Percentiles rank a stretch among this genome's conserved stretches.
These are phyloP conservation scores for Hylodesmum podocarpum DNA, from an alignment of 306 rosid species.

Conservation along the genomic window DNA sequence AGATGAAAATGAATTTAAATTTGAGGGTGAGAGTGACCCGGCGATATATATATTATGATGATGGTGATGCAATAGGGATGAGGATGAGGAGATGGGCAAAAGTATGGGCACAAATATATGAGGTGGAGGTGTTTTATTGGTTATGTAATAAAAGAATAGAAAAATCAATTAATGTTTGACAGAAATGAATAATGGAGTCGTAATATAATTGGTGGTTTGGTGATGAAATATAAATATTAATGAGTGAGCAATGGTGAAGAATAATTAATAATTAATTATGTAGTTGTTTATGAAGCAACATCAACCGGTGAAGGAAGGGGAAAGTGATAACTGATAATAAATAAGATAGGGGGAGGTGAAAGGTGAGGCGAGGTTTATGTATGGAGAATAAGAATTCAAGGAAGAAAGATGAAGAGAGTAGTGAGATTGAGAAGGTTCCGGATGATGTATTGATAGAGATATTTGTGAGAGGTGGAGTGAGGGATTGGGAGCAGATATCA, in stretches of 20 bases:
- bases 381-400: conserved; percentile 11
- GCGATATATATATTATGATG: background rate
- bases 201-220: conserved; percentile 15
- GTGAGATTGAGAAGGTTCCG: conserved; percentile 52
- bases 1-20: background rate
- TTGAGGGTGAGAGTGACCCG: background rate
- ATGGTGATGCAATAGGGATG: background rate
- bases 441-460: conserved; percentile 71
- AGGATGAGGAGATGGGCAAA: conserved; percentile 2
- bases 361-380: too few relatives aligned
- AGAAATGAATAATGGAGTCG: background rate
- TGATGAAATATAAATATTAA: background rate
- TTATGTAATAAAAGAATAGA: too few relatives aligned
- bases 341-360: too few relatives aligned
- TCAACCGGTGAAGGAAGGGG: too few relatives aligned
- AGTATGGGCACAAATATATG: conserved; percentile 6
- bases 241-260: too few relatives aligned
- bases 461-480: conserved; percentile 51
- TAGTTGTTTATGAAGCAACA: too few relatives aligned
- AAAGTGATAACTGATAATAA: too few relatives aligned
- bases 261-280: background rate
- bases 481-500: conserved; percentile 53
- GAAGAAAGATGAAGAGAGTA: background rate
- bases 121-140: background rate
- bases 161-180: too few relatives aligned